These are phyloP conservation scores for Naganishia onofrii DNA, from an alignment of 768 basidiomycete genomes.

Conservation along the genomic window DNA sequence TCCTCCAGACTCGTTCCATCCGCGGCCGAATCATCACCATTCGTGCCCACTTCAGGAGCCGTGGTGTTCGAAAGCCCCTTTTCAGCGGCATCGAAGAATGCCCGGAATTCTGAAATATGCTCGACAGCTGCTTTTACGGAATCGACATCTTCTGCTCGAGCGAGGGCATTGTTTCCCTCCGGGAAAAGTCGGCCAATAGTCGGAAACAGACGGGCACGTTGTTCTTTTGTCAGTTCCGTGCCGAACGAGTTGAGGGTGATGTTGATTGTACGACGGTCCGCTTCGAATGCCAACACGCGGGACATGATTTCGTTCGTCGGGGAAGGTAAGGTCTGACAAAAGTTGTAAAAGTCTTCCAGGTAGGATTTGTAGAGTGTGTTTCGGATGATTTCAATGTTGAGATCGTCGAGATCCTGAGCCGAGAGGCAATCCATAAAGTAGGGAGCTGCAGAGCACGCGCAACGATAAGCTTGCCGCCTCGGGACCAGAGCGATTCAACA, in stretches of 20 bases:
- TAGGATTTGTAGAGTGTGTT: slow-evolving; percentile 99
- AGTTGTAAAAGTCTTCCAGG: slow-evolving; percentile 92
- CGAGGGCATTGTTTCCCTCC: slow-evolving; percentile 89
- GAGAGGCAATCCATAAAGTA: slow-evolving; percentile 96
- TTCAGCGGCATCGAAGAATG: slow-evolving; percentile 73
- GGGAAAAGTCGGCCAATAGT: slow-evolving; percentile 90
- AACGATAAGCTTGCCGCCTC: slow-evolving; percentile 6
- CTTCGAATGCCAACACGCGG: slow-evolving; percentile 87
- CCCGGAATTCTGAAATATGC: slow-evolving; percentile 79
- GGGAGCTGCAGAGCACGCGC: slow-evolving; percentile 64
- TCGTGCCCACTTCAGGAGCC: not conserved
- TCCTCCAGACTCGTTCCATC: slow-evolving; percentile 71
- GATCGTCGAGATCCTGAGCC: slow-evolving; percentile 92
- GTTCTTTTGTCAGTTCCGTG: slow-evolving; percentile 90
- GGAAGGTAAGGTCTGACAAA: slow-evolving; percentile 70
- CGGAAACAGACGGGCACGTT: slow-evolving; percentile 90
- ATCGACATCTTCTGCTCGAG: slow-evolving; percentile 91
- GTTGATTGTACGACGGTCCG: slow-evolving; percentile 93
- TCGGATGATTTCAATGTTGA: slow-evolving; percentile 99
- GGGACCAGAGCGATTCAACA: slow-evolving; percentile 42
- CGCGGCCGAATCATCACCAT: slow-evolving; percentile 56
- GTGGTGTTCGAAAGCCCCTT: slow-evolving; percentile 29
- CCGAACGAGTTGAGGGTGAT: slow-evolving; percentile 99
- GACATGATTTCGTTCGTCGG: slow-evolving; percentile 92
- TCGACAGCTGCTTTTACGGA: slow-evolving; percentile 86